Conservation (phyloP, 1,139 yeast species). For the Komagataea norvegica region DNA sequence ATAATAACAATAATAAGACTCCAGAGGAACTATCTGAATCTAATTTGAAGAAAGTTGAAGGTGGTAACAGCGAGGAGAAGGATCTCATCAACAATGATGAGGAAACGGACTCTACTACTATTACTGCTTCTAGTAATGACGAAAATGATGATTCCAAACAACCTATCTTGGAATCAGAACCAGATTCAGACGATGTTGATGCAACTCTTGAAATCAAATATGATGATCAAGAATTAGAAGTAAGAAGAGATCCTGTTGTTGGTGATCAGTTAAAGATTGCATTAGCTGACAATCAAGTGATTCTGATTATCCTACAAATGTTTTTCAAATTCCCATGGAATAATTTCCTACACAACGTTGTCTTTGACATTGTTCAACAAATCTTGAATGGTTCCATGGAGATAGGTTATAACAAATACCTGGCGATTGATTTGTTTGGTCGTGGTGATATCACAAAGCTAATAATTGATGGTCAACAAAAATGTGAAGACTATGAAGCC, state of each 20-base stretch:
- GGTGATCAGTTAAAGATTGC: constrained; percentile 90
- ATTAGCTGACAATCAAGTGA: constrained; percentile 73
- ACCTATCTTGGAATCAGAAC: constrained; percentile 23
- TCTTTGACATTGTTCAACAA: constrained; percentile 95
- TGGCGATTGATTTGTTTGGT: constrained; percentile 79
- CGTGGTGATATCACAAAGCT: constrained; percentile 72
- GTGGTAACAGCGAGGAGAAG: too few species aligned
- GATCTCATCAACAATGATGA: too few species aligned
- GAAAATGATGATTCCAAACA: constrained; percentile 20
- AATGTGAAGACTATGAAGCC: constrained; percentile 65
- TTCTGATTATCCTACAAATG: constrained; percentile 73
- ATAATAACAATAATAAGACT: constrained; percentile 23
- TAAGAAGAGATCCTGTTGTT: constrained; percentile 72
- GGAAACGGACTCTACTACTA: constrained; percentile 14
- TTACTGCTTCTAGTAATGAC: constrained; percentile 8
- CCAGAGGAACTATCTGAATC: too few species aligned
- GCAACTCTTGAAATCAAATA: constrained; percentile 43
- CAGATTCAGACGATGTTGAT: constrained; percentile 26
- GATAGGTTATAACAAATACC: constrained; percentile 79
- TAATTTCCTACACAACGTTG: constrained; percentile 94
- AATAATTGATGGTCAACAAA: constrained; percentile 77
- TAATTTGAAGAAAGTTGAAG: too few species aligned
- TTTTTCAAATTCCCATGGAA: constrained; percentile 97
- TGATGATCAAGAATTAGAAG: constrained; percentile 57
- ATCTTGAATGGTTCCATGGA: constrained; percentile 94